Conservation (phyloP, 2,329 filamentous ascomycete genomes). For the Colletotrichum tofieldiae region DNA sequence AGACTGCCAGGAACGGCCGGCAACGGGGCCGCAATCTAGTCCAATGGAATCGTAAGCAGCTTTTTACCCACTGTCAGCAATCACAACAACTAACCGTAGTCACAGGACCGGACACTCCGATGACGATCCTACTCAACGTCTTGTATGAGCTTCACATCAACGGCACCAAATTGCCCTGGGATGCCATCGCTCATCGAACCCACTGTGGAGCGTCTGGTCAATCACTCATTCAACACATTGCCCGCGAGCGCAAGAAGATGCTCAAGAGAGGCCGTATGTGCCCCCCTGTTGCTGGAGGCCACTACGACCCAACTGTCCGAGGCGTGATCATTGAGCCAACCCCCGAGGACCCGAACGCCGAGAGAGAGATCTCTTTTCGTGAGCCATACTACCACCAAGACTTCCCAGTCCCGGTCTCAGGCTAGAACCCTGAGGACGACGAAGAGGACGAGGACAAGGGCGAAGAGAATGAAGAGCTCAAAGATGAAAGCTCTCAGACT, state of each 20-base stretch:
- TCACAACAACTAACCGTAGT: not conserved
- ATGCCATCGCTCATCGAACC: constrained; percentile 57
- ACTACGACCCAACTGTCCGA: not conserved
- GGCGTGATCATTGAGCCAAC: not conserved
- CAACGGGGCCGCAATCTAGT: constrained; percentile 2
- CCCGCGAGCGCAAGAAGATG: constrained; percentile 9
- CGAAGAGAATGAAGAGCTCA: not conserved
- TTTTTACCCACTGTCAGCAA: not conserved
- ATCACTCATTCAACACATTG: constrained; percentile 56
- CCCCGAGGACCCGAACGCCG: not conserved
- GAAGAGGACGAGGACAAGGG: not conserved
- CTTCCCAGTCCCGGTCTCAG: not conserved
- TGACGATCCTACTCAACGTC: constrained; percentile 60
- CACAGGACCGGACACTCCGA: constrained; percentile 62
- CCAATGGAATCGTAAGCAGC: constrained; percentile 5
- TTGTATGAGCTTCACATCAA: constrained; percentile 57
- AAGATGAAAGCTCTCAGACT: not conserved
- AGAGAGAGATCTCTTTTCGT: constrained; percentile 2
- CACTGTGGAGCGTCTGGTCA: constrained; percentile 58
- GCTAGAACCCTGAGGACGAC: not conserved
- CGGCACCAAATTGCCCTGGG: constrained; percentile 57
- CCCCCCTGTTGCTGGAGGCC: not conserved
- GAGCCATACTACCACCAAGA: constrained; percentile 15
- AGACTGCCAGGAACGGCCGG: not conserved
- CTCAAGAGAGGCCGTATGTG: constrained; percentile 1